Evolutionary conservation across 1,284 basidiomycete genomes (phyloP), one percentile per base, ranked within the genome.

Genomic region (Cutaneotrichosporon spelunceum): DNA sequence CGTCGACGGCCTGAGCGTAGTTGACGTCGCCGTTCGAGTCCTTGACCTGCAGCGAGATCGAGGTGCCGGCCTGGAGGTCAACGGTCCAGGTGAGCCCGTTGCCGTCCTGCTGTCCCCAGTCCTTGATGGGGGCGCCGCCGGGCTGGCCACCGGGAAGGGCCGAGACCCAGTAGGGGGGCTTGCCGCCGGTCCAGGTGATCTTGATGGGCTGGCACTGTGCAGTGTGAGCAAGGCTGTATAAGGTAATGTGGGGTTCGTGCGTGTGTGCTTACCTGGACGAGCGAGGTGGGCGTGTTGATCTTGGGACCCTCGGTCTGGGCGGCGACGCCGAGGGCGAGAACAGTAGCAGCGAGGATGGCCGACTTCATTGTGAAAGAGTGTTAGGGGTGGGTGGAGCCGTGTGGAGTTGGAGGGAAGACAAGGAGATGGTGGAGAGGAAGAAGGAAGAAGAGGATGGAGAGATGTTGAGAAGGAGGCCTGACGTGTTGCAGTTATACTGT

Each of bases 61-160:
- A 67, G 26, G 83, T 84, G 39, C 83, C 83, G 1, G 78, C 60
- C 3, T 76, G 65, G 29, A 90, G 70, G 74, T 88, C 82, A 27
- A 86, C 86, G 23, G 50, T 76, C 89, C 89, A 91, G 19, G 88
- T 88, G 68, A 81, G 71, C 52, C 70, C 75, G 27, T 74, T 85
- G 3, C 81, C 84, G 47, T 59, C 48, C 56, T 70, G 68, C 58
- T 65, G 24, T 52, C 70, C 72, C 45, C 72, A 72, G 66, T 72
- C 70, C 44, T 60, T 36, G 10, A 89, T 85, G 33, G 88, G 78
- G 60, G 82, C 44, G 4, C 83, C 86, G 13, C 77, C 61, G 53
- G 4, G 83, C 69, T 70, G 89, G 84, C 56, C 84, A 86, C 89
- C 88, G 59, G 88, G 88, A 61, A 89, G 76, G 67, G 88, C 72